Evolutionary conservation across 1,284 basidiomycete species (phyloP).

Genomic region (Apiotrichum laibachii): DNA sequence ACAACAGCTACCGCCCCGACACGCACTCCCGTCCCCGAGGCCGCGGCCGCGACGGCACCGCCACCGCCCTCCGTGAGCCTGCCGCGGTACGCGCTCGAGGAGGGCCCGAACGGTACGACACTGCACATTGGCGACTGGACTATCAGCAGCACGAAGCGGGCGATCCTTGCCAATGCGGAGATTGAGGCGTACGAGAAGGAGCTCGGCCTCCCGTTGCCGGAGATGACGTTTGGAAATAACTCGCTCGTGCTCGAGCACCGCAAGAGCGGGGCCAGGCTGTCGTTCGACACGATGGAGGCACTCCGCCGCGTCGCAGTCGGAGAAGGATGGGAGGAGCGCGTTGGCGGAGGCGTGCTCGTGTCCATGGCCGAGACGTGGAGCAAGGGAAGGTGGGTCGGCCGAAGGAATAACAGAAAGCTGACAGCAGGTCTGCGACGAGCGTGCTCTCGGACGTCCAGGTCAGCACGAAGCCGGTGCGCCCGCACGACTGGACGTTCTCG

Average conservation of each 20-base stretch:
- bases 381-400: conserved; percentile 59
- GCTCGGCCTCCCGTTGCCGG: conserved; percentile 77
- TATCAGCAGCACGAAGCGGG: conserved; percentile 48
- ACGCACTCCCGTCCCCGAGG: background rate
- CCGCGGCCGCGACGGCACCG: background rate
- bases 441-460: conserved; percentile 58
- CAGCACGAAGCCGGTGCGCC: conserved; percentile 74
- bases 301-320: conserved; percentile 73
- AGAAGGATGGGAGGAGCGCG: conserved; percentile 62
- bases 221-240: conserved; percentile 96
- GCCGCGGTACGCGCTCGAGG: background rate
- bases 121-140: conserved; percentile 50
- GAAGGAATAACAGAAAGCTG: conserved; percentile 1
- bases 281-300: conserved; percentile 69
- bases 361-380: conserved; percentile 93
- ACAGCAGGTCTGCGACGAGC: conserved; percentile 22
- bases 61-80: no score
- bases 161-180: conserved; percentile 54
- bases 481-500: conserved; percentile 98
- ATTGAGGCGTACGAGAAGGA: conserved; percentile 62
- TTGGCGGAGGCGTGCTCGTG: conserved; percentile 88
- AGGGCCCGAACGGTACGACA: conserved; percentile 17
- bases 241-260: conserved; percentile 58
- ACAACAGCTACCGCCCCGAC: no score
- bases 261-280: conserved; percentile 60